A percentile compares a stretch with the other conserved stretches of the same genome.
These are phyloP conservation scores for Orbilia brochopaga DNA, from an alignment of 2,329 filamentous ascomycete genomes.

Conservation along the genomic window DNA sequence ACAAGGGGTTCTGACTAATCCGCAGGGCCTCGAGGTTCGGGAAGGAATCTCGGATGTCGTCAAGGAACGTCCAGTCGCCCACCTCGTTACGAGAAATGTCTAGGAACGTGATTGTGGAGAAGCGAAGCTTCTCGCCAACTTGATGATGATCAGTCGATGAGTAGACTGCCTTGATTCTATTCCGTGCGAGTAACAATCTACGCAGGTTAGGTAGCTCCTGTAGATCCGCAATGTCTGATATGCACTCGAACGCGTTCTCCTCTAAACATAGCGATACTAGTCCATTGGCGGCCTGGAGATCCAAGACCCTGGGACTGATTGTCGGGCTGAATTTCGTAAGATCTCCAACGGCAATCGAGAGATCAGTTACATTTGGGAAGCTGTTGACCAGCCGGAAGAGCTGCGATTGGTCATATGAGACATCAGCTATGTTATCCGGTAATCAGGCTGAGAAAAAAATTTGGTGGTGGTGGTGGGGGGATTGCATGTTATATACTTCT, in stretches of 20 bases:
- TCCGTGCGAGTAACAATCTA: slow-evolving; percentile 75
- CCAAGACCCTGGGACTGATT: slow-evolving; percentile 29
- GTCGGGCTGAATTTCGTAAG: slow-evolving; percentile 9
- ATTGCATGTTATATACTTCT: slow-evolving; percentile 23
- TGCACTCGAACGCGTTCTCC: slow-evolving; percentile 70
- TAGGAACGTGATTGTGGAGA: slow-evolving; percentile 67
- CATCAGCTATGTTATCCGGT: not conserved
- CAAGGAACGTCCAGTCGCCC: slow-evolving; percentile 72
- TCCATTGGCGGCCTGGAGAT: slow-evolving; percentile 29
- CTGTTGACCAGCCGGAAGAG: slow-evolving; percentile 30
- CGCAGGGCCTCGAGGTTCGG: slow-evolving; percentile 77
- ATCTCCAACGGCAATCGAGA: slow-evolving; percentile 41
- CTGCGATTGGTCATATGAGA: slow-evolving; percentile 6
- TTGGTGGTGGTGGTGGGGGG: no score
- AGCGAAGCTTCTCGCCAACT: slow-evolving; percentile 59
- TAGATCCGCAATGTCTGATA: slow-evolving; percentile 67
- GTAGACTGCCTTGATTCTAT: slow-evolving; percentile 66
- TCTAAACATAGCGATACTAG: slow-evolving; percentile 69
- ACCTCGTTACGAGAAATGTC: slow-evolving; percentile 77
- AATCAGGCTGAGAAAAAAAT: not conserved
- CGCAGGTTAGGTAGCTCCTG: slow-evolving; percentile 63
- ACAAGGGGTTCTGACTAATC: slow-evolving; percentile 81
- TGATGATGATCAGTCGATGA: slow-evolving; percentile 56
- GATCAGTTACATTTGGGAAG: slow-evolving; percentile 37
- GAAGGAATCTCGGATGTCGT: slow-evolving; percentile 63